These are phyloP conservation scores for Nothomitra cinnamomea DNA, from an alignment of 2,329 filamentous ascomycete genomes.

Conservation along the genomic window DNA sequence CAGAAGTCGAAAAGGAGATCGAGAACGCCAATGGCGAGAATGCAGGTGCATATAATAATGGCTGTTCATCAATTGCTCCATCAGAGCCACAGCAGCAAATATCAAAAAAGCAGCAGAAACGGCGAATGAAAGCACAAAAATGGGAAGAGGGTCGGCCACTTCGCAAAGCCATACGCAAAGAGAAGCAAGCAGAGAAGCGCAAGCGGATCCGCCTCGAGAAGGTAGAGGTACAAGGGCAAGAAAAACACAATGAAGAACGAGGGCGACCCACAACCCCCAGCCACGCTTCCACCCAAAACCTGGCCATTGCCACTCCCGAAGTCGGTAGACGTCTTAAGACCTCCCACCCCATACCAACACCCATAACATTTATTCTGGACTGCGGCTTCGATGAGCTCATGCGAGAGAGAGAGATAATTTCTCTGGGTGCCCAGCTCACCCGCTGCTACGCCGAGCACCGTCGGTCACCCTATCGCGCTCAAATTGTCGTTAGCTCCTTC, in stretches of 20 bases:
- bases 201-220: neutral
- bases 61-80: neutral
- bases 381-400: slow-evolving; percentile 87
- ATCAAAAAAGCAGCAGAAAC: slow-evolving; percentile 7
- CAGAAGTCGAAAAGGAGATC: neutral
- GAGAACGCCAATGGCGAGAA: neutral
- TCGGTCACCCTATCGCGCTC: slow-evolving; percentile 45
- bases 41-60: no score
- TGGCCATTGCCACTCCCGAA: neutral
- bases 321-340: neutral
- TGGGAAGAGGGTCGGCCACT: slow-evolving; percentile 6
- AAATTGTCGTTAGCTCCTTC: slow-evolving; percentile 66
- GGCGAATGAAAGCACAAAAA: neutral
- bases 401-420: slow-evolving; percentile 70
- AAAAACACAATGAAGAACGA: neutral
- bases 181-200: slow-evolving; percentile 6
- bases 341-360: slow-evolving; percentile 37
- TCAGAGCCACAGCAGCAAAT: neutral
- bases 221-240: neutral
- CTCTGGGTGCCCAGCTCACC: slow-evolving; percentile 68
- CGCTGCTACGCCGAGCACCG: slow-evolving; percentile 80
- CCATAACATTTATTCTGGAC: slow-evolving; percentile 70
- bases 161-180: slow-evolving; percentile 6
- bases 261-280: neutral
- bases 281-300: neutral